Base-by-base conservation (phyloP, 2,329 filamentous ascomycete species). In the Fusarium camptoceras region DNA sequence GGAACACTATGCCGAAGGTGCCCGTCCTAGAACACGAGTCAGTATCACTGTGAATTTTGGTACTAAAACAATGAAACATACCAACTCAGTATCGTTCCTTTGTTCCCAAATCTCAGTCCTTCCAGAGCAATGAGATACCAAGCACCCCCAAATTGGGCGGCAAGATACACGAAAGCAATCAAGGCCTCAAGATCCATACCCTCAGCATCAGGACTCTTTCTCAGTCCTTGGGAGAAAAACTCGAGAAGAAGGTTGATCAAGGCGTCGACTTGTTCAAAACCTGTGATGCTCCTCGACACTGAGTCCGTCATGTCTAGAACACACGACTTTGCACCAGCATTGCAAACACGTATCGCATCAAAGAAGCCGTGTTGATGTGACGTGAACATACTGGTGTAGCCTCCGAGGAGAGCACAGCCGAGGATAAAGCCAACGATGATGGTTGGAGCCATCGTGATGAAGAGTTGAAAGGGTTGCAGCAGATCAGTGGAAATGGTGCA, bases 81-180 rank as follows among this genome's bases (percentile, higher is more conserved):
- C 70, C 70, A 73, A 2, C 67, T 69, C 1, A 73, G 11, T 3
- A 73, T 34, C 1, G 49, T 73, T 2, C 60, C 67, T 5, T 34
- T 37, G 20, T 66, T 73, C 1, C 67, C 68, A 6, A 63, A n/a
- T n/a, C 70, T 59, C 28, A 73, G 14, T 0, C 70, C 70, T 34
- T 73, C 70, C 1, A 73, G 54, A 0, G 70, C 64, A 12, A 73
- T 71, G 0, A 73, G 5, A 37, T 63, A 71, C 70, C 70, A 73
- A 11, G 67, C 70, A 11, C 70, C 70, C 11, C 70, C 65, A 39
- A 73, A 73, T n/a, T 73, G 70, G 16, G 70, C 53, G 1, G 70
- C 70, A 15, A 73, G 27, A n/a, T 73, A 73, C 2, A 44, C 58
- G 53, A 73, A 73, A 0, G 70, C 64, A 1, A 73, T 14, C 6